Evolutionary conservation across 805 yeast genomes (phyloP).

Genomic region (Pichia phayaonensis): DNA sequence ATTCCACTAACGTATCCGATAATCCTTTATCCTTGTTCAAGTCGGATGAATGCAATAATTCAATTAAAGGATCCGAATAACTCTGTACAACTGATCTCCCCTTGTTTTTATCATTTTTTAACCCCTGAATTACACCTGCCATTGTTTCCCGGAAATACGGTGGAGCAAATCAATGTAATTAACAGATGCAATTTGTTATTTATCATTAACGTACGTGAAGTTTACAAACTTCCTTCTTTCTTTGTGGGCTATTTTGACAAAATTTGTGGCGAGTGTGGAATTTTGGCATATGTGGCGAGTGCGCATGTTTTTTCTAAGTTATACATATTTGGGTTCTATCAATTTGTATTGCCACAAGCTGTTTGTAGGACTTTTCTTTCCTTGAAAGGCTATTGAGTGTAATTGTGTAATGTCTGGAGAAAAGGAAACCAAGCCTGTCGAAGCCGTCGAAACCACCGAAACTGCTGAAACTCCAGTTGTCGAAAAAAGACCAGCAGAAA

Average conservation of each 20-base stretch:
- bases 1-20: constrained; percentile 32
- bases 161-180: not conserved
- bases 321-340: not conserved
- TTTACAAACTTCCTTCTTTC: not conserved
- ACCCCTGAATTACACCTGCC: not conserved
- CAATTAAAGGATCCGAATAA: constrained; percentile 37
- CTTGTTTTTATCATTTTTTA: not conserved
- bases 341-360: too few species aligned
- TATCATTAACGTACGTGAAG: too few species aligned
- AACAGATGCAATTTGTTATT: not conserved
- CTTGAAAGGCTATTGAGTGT: not conserved
- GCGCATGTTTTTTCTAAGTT: not conserved
- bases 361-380: not conserved
- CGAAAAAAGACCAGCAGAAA: not conserved
- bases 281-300: not conserved
- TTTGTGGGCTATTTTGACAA: not conserved
- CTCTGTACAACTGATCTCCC: constrained; percentile 20
- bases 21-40: constrained; percentile 35
- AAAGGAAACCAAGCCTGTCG: not conserved
- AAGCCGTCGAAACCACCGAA: not conserved
- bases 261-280: not conserved
- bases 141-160: not conserved
- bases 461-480: not conserved
- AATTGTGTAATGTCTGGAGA: constrained; percentile 1
- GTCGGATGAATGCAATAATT: constrained; percentile 41